Percentiles rank a stretch among this genome's conserved stretches.
These are phyloP conservation scores for Monosporascus sp. DNA, from an alignment of 2,329 filamentous ascomycete species.

Conservation along the genomic window DNA sequence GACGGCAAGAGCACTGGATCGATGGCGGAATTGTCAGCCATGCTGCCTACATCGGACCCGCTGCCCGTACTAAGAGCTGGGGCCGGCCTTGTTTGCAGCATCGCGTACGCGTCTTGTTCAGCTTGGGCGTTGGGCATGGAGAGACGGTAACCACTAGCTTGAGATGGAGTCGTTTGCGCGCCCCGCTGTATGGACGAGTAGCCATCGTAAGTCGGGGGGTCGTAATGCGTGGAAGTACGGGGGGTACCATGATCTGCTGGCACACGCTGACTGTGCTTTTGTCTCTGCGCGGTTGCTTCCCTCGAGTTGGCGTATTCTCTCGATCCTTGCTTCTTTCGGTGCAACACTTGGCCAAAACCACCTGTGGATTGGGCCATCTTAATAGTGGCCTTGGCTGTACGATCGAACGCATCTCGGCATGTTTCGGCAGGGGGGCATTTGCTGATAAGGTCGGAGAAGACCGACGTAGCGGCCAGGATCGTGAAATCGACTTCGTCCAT, in stretches of 20 bases:
- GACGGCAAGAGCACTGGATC: conserved; percentile 44
- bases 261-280: conserved; percentile 14
- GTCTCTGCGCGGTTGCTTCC: conserved; percentile 26
- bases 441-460: conserved; percentile 84
- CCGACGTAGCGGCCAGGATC: conserved; percentile 85
- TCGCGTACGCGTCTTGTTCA: conserved; percentile 34
- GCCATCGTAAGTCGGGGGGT: conserved; percentile 15
- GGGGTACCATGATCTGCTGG: conserved; percentile 18
- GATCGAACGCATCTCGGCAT: conserved; percentile 88
- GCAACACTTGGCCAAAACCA: conserved; percentile 59
- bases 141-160: conserved; percentile 23
- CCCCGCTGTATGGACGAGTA: conserved; percentile 17
- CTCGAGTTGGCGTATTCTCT: conserved; percentile 26
- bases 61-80: conserved; percentile 33
- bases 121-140: conserved; percentile 29
- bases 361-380: conserved; percentile 89
- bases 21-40: conserved; percentile 31
- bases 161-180: conserved; percentile 17
- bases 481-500: conserved; percentile 98
- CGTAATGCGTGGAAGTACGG: conserved; percentile 17
- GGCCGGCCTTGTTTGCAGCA: conserved; percentile 36
- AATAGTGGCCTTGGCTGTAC: conserved; percentile 91
- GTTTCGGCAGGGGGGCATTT: conserved; percentile 94
- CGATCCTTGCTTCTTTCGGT: conserved; percentile 22
- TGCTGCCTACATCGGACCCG: conserved; percentile 30